Conservation (phyloP, 2,329 filamentous ascomycete species). For the Aureobasidium sp. region DNA sequence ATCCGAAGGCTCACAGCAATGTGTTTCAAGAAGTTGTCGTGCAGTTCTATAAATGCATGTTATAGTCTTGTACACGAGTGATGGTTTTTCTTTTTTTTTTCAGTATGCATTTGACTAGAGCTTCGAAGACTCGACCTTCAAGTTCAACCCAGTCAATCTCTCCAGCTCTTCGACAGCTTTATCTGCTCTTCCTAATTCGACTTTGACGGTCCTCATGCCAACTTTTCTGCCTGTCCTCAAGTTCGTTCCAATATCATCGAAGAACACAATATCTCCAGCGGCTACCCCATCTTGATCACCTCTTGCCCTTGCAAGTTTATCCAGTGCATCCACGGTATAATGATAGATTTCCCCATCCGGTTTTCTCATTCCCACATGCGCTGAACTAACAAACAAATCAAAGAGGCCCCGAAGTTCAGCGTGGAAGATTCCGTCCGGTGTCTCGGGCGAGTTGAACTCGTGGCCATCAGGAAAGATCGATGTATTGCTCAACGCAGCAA, state of each 20-base stretch:
- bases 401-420: conserved; percentile 59
- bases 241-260: conserved; percentile 94
- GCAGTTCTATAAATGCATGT: too few relatives aligned
- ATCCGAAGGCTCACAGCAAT: too few relatives aligned
- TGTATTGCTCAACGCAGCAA: conserved; percentile 86
- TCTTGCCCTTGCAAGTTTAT: conserved; percentile 54
- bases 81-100: too few relatives aligned
- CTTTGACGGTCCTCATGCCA: conserved; percentile 80
- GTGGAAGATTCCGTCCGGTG: conserved; percentile 32
- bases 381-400: conserved; percentile 80
- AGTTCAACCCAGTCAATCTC: conserved; percentile 58
- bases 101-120: background rate
- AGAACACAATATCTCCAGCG: conserved; percentile 68
- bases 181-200: conserved; percentile 66
- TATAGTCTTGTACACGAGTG: too few relatives aligned
- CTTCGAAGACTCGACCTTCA: conserved; percentile 28
- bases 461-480: conserved; percentile 76
- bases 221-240: conserved; percentile 67
- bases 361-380: conserved; percentile 81
- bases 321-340: conserved; percentile 59
- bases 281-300: conserved; percentile 48
- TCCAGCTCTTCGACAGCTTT: conserved; percentile 81
- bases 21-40: too few relatives aligned
- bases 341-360: conserved; percentile 77
- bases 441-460: conserved; percentile 48